Evolutionary conservation across 1,284 basidiomycete genomes (phyloP).

Genomic region (Sphaerobolus stellatus): DNA sequence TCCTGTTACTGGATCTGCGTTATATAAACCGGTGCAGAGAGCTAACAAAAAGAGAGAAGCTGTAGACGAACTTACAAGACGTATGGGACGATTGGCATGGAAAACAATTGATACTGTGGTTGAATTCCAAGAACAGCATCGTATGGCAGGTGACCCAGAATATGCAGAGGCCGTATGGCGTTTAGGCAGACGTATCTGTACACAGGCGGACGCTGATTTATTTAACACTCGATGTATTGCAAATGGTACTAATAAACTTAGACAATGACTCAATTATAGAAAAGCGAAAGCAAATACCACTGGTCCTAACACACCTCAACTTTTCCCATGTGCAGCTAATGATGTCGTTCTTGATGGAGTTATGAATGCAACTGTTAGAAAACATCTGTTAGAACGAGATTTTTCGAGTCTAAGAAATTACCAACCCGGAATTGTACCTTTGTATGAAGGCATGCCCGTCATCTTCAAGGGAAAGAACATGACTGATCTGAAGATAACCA

Average conservation of each 20-base stretch:
- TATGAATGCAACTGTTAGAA: too few species aligned
- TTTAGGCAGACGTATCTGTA: slow-evolving; percentile 25
- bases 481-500: slow-evolving; percentile 30
- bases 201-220: slow-evolving; percentile 26
- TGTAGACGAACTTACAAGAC: slow-evolving; percentile 27
- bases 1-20: slow-evolving; percentile 21
- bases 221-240: slow-evolving; percentile 31
- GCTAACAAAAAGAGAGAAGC: slow-evolving; percentile 12
- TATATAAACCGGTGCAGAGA: slow-evolving; percentile 28
- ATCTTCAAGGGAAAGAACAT: slow-evolving; percentile 23
- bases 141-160: slow-evolving; percentile 28
- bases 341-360: too few species aligned
- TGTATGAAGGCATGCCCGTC: slow-evolving; percentile 29
- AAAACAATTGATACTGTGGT: slow-evolving; percentile 10
- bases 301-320: not conserved
- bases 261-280: slow-evolving; percentile 20
- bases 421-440: not conserved
- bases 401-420: not conserved
- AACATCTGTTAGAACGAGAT: not conserved
- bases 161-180: slow-evolving; percentile 26
- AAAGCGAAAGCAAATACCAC: slow-evolving; percentile 4
- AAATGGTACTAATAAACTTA: slow-evolving; percentile 22
- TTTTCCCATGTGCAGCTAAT: slow-evolving; percentile 1
- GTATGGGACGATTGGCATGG: slow-evolving; percentile 6
- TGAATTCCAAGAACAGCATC: slow-evolving; percentile 30